Percentiles rank a stretch among this genome's conserved stretches.
Evolutionary conservation across 306 rosid genomes (phyloP).

Genomic region (Neltuma alba): DNA sequence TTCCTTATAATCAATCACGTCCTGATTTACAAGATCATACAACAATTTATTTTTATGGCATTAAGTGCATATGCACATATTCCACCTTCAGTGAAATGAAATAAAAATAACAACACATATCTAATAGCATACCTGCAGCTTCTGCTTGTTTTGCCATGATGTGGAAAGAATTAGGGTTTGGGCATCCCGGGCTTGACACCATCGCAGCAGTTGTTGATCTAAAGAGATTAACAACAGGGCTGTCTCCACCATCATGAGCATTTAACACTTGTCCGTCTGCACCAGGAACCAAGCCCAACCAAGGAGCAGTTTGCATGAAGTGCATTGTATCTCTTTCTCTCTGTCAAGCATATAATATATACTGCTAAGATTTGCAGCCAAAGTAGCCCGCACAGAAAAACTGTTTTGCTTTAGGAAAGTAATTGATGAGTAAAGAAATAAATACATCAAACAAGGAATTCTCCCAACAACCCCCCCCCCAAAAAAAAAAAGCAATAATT

Average conservation of each 20-base stretch:
- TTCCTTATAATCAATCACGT: neutral
- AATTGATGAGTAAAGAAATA: neutral
- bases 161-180: constrained; percentile 73
- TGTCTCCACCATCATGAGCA: constrained; percentile 84
- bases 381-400: constrained; percentile 26
- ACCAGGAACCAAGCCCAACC: constrained; percentile 96
- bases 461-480: neutral
- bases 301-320: constrained; percentile 98
- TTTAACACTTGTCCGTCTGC: constrained; percentile 86
- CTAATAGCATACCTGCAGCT: constrained; percentile 82
- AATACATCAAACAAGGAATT: neutral
- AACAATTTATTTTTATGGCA: neutral
- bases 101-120: constrained; percentile 15
- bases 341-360: constrained; percentile 49
- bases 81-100: constrained; percentile 23
- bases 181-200: constrained; percentile 71
- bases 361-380: constrained; percentile 14
- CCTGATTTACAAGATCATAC: neutral
- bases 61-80: neutral
- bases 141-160: constrained; percentile 95
- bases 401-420: neutral
- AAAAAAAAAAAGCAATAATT: neutral
- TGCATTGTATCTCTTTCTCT: constrained; percentile 80
- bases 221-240: constrained; percentile 91
- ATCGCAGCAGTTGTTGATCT: constrained; percentile 80